These are phyloP conservation scores for Spirogloea muscicola DNA, from an alignment of 139 green algal species.

Conservation along the genomic window DNA sequence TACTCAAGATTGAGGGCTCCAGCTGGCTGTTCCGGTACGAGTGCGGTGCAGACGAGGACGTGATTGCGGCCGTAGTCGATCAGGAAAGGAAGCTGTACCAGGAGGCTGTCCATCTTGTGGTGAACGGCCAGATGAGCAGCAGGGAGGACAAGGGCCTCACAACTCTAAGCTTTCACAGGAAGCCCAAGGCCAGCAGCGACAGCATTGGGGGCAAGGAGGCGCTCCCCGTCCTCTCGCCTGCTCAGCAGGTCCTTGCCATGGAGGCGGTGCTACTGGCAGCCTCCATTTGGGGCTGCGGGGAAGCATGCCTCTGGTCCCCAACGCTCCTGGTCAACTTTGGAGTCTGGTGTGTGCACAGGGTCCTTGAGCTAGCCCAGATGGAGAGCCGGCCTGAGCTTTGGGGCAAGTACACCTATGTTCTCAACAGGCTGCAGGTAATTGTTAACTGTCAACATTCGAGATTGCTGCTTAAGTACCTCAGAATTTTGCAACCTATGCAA, in stretches of 20 bases:
- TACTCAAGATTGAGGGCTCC: conserved; percentile 7
- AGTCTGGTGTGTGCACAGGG: conserved; percentile 51
- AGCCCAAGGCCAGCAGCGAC: no score
- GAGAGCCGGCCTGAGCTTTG: conserved; percentile 66
- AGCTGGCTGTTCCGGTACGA: conserved; percentile 29
- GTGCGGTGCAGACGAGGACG: conserved; percentile 13
- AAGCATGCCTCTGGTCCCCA: not conserved
- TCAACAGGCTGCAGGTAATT: conserved; percentile 58
- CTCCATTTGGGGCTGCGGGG: conserved; percentile 1
- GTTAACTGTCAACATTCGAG: no score
- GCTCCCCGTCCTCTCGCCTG: no score
- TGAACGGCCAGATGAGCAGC: no score
- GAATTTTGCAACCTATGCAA: no score
- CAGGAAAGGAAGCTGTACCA: not conserved
- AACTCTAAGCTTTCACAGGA: no score
- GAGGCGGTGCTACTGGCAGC: no score
- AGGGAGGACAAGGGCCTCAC: no score
- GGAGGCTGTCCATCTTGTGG: no score
- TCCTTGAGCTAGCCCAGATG: conserved; percentile 53
- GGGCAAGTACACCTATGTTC: conserved; percentile 57
- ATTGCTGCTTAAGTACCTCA: no score
- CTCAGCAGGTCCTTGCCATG: no score
- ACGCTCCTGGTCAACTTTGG: conserved; percentile 55
- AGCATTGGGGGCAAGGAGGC: no score
- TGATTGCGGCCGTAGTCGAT: conserved; percentile 1